A percentile compares a stretch with the other conserved stretches of the same genome.
Evolutionary conservation across 768 basidiomycete genomes (phyloP).

Genomic region (Neoboletus subvelutipes): DNA sequence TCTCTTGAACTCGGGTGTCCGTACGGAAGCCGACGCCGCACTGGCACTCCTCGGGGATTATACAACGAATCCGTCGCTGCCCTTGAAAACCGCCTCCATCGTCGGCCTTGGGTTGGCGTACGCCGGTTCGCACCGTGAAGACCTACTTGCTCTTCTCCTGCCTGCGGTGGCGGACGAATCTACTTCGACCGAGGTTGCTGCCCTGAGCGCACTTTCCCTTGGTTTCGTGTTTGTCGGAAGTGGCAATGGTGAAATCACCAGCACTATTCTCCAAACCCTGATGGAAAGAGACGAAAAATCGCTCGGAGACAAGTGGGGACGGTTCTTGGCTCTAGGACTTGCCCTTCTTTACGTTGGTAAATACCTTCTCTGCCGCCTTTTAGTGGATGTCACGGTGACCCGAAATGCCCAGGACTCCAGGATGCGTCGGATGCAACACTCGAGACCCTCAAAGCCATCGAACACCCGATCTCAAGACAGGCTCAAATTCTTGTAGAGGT

Average conservation of each 20-base stretch:
- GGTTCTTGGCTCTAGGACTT: constrained; percentile 86
- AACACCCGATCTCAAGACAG: constrained; percentile 88
- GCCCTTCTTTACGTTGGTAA: constrained; percentile 89
- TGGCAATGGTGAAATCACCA: constrained; percentile 89
- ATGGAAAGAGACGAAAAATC: constrained; percentile 80
- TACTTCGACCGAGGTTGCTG: constrained; percentile 84
- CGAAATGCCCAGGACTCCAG: constrained; percentile 64
- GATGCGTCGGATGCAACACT: constrained; percentile 93
- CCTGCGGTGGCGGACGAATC: constrained; percentile 81
- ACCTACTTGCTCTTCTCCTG: constrained; percentile 73
- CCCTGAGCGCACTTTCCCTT: constrained; percentile 81
- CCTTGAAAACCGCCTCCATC: constrained; percentile 84
- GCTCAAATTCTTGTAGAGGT: constrained; percentile 91
- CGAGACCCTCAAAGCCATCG: constrained; percentile 89
- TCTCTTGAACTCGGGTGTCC: constrained; percentile 83
- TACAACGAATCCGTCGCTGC: constrained; percentile 80
- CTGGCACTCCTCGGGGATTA: constrained; percentile 89
- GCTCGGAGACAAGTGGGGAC: constrained; percentile 90
- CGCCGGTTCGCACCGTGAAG: constrained; percentile 88
- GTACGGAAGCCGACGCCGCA: constrained; percentile 91
- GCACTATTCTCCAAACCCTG: constrained; percentile 84
- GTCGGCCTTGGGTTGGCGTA: constrained; percentile 94
- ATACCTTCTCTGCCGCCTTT: constrained; percentile 16
- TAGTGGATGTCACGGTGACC: constrained; percentile 10
- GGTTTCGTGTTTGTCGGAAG: constrained; percentile 97